Conservation (phyloP, 495 filamentous ascomycete genomes). For the Annulohypoxylon moriforme region DNA sequence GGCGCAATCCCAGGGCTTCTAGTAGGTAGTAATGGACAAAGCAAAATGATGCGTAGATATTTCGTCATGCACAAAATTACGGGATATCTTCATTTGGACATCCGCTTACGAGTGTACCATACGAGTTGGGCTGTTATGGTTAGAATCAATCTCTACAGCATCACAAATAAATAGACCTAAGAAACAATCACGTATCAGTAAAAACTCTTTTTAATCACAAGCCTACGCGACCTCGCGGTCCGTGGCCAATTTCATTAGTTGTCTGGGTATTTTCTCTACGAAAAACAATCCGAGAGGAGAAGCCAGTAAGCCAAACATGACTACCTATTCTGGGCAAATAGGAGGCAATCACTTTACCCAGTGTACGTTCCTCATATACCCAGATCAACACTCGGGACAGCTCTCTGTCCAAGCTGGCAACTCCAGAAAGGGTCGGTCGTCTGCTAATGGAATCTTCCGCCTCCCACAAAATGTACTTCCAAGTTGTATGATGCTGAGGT, state of each 20-base stretch:
- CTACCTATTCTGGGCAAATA: slow-evolving; percentile 2
- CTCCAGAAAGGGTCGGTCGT: background rate
- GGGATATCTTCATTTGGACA: background rate
- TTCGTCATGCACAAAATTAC: background rate
- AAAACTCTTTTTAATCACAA: background rate
- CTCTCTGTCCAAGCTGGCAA: slow-evolving; percentile 13
- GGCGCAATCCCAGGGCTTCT: background rate
- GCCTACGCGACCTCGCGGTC: slow-evolving; percentile 22
- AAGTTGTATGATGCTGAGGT: background rate
- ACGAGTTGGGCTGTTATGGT: too few species aligned
- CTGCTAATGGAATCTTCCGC: background rate
- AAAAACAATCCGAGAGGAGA: slow-evolving; percentile 27
- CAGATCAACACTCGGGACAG: background rate
- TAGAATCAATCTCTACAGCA: too few species aligned
- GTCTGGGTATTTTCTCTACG: slow-evolving; percentile 44
- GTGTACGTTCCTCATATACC: background rate
- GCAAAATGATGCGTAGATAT: background rate
- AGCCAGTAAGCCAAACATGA: background rate
- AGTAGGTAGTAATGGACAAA: too few species aligned
- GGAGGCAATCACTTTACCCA: background rate
- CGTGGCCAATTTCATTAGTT: slow-evolving; percentile 12
- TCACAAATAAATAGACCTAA: background rate
- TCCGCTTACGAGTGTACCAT: background rate
- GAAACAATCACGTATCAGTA: background rate
- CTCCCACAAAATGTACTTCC: background rate